These are phyloP conservation scores for Fusarium setosum DNA, from an alignment of 2,329 filamentous ascomycete genomes.

Conservation along the genomic window DNA sequence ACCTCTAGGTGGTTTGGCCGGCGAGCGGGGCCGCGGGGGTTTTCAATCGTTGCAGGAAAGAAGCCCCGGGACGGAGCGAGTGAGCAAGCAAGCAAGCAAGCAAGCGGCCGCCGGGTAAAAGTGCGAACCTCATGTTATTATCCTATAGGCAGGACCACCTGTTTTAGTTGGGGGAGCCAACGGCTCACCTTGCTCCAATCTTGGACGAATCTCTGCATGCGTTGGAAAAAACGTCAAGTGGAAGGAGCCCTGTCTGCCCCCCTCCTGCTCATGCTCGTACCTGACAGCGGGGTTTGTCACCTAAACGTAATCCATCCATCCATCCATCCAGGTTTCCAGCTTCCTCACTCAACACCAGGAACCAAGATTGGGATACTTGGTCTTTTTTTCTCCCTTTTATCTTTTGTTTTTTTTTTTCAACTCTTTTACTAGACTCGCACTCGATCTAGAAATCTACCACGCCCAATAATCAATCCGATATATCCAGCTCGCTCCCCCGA, in stretches of 20 bases:
- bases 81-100: too few species aligned
- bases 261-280: constrained; percentile 4
- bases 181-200: not conserved
- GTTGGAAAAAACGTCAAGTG: constrained; percentile 2
- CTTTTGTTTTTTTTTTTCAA: not conserved
- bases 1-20: too few species aligned
- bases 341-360: constrained; percentile 34
- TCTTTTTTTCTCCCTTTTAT: not conserved
- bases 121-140: not conserved
- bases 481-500: too few species aligned
- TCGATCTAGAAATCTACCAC: not conserved
- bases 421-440: too few species aligned
- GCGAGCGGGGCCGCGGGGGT: not conserved
- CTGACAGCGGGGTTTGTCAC: constrained; percentile 30
- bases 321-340: too few species aligned
- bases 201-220: not conserved
- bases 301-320: constrained; percentile 30
- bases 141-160: not conserved
- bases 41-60: not conserved
- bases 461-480: not conserved
- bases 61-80: not conserved
- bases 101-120: constrained; percentile 2
- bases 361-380: constrained; percentile 18
- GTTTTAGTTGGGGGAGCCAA: not conserved
- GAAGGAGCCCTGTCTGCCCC: not conserved